These are phyloP conservation scores for Irpex sp. DNA, from an alignment of 1,284 basidiomycete species.

Conservation along the genomic window DNA sequence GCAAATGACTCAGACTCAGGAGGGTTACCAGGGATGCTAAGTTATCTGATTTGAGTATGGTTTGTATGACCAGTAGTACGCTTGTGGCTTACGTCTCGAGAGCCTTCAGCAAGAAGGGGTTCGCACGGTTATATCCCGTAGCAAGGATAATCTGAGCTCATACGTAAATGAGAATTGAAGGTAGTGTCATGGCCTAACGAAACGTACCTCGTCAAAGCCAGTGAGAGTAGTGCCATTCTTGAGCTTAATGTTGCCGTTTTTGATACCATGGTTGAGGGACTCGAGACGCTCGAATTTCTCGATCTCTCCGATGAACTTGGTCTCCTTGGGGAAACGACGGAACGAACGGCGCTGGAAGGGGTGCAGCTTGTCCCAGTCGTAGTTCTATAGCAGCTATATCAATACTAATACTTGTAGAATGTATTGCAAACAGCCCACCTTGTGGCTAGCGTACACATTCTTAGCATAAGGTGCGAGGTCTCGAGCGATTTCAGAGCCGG, in stretches of 20 bases:
- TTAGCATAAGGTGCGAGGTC: constrained; percentile 9
- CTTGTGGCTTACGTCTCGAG: neutral
- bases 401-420: neutral
- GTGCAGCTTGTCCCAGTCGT: constrained; percentile 11
- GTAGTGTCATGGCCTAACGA: too few species aligned
- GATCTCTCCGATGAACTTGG: constrained; percentile 3
- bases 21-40: constrained; percentile 1
- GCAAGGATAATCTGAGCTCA: constrained; percentile 2
- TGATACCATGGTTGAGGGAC: constrained; percentile 7
- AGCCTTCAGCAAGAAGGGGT: constrained; percentile 1
- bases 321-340: constrained; percentile 6
- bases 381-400: neutral
- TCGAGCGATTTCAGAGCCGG: constrained; percentile 7
- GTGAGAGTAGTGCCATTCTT: constrained; percentile 20
- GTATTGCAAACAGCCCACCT: neutral
- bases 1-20: neutral
- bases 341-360: constrained; percentile 11
- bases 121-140: constrained; percentile 3
- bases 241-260: constrained; percentile 16
- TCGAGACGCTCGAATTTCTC: constrained; percentile 13
- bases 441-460: constrained; percentile 7
- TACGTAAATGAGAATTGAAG: too few species aligned
- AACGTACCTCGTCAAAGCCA: constrained; percentile 15
- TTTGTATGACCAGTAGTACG: neutral
- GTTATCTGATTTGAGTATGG: neutral